Conservation (phyloP, 2,329 filamentous ascomycete genomes). For the Calonectria multiphialidica region DNA sequence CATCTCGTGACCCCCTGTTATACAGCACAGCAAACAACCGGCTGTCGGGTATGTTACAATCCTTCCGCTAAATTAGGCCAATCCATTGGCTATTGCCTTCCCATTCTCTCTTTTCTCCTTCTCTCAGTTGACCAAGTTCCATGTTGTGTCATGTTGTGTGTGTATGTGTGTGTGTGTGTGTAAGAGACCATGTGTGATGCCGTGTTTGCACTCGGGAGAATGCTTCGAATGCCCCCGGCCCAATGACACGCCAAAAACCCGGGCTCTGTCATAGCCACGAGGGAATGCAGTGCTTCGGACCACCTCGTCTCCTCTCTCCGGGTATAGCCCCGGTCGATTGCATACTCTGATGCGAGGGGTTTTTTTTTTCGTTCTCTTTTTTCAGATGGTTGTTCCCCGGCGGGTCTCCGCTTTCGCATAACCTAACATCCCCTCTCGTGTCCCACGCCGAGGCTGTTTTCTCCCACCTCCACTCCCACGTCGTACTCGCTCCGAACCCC, state of each 20-base stretch:
- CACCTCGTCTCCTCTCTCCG: slow-evolving; percentile 6
- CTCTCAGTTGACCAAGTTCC: neutral
- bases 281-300: slow-evolving; percentile 12
- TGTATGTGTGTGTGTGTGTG: too few species aligned
- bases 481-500: slow-evolving; percentile 18
- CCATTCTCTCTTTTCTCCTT: neutral
- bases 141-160: slow-evolving; percentile 17
- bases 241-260: slow-evolving; percentile 31
- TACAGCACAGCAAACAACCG: neutral
- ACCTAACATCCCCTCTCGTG: neutral
- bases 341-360: slow-evolving; percentile 14
- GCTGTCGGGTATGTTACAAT: slow-evolving; percentile 11
- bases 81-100: neutral
- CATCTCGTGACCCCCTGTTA: neutral
- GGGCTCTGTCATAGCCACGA: slow-evolving; percentile 23
- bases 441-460: neutral
- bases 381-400: neutral
- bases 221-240: slow-evolving; percentile 19
- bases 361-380: neutral
- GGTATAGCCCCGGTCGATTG: neutral
- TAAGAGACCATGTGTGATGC: slow-evolving; percentile 13
- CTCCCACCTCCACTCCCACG: slow-evolving; percentile 4
- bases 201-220: slow-evolving; percentile 25
- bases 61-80: slow-evolving; percentile 1
- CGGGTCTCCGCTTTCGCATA: slow-evolving; percentile 19